phyloP scores from a whole-genome alignment of 352 stramenopile genomes.

The Globisporangium radiosum region DNA sequence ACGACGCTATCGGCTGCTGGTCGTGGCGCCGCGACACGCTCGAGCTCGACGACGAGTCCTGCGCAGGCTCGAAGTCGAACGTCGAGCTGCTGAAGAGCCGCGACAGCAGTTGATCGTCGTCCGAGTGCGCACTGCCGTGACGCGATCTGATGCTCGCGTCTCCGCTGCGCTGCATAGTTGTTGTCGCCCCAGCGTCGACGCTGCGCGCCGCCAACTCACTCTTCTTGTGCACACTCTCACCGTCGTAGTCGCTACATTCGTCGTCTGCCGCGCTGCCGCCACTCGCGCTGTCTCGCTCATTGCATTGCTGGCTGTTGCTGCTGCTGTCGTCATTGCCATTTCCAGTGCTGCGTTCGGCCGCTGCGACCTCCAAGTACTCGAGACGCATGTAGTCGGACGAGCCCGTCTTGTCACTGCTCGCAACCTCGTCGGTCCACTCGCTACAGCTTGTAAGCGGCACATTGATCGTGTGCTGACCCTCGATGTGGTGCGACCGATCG shows the following conservation, averaged over 20 bases:
- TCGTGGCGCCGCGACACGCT: neutral
- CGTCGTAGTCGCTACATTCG: neutral
- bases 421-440: slow-evolving; percentile 9
- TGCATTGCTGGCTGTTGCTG: neutral
- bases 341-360: neutral
- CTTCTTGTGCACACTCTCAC: neutral
- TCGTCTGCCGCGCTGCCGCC: neutral
- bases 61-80: slow-evolving; percentile 7
- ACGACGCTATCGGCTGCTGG: neutral
- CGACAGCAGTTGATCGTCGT: neutral
- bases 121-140: neutral
- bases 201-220: neutral
- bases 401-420: slow-evolving; percentile 6
- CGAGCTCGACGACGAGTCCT: neutral
- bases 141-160: neutral
- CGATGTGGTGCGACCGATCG: slow-evolving; percentile 25
- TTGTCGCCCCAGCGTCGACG: neutral
- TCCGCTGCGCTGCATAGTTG: neutral
- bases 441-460: slow-evolving; percentile 23
- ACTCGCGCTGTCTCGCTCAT: neutral
- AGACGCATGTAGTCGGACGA: slow-evolving; percentile 17
- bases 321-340: neutral
- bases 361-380: slow-evolving; percentile 15
- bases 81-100: slow-evolving; percentile 8
- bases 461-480: slow-evolving; percentile 23